Percentiles rank a stretch among this genome's conserved stretches.
These are phyloP conservation scores for Penicillium subrubescens DNA, from an alignment of 495 filamentous ascomycete genomes.

Conservation along the genomic window DNA sequence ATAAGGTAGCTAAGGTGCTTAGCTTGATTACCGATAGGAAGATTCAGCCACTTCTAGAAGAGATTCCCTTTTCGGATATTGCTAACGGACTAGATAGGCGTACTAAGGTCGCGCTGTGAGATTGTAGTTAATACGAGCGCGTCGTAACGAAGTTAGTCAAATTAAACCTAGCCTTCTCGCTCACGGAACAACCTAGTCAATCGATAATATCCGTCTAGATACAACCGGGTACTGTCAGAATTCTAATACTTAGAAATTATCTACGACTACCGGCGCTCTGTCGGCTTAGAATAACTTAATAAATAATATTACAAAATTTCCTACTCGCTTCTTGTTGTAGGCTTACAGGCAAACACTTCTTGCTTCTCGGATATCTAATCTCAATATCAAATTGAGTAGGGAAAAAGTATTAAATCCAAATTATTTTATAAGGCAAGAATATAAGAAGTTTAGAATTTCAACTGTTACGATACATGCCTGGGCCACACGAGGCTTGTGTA, in stretches of 20 bases:
- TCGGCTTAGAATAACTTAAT: neutral
- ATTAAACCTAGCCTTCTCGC: neutral
- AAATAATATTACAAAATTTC: neutral
- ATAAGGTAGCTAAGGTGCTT: neutral
- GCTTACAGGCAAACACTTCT: neutral
- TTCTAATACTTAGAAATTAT: neutral
- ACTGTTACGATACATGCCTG: no score
- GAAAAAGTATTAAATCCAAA: neutral
- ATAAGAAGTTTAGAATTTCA: neutral
- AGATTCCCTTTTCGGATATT: neutral
- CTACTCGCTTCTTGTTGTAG: neutral
- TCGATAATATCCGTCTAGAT: neutral
- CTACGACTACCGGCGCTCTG: neutral
- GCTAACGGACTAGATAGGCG: neutral
- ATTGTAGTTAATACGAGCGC: neutral
- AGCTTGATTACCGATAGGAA: neutral
- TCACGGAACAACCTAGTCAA: constrained; percentile 1
- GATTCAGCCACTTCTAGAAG: neutral
- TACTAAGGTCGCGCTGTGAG: neutral
- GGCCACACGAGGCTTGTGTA: no score
- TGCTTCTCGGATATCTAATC: neutral
- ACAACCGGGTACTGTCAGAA: neutral
- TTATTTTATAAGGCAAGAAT: neutral
- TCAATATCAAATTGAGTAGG: neutral
- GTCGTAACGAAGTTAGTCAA: neutral